Base-by-base conservation (phyloP, 805 yeast genomes). In the Candida schatavii region DNA sequence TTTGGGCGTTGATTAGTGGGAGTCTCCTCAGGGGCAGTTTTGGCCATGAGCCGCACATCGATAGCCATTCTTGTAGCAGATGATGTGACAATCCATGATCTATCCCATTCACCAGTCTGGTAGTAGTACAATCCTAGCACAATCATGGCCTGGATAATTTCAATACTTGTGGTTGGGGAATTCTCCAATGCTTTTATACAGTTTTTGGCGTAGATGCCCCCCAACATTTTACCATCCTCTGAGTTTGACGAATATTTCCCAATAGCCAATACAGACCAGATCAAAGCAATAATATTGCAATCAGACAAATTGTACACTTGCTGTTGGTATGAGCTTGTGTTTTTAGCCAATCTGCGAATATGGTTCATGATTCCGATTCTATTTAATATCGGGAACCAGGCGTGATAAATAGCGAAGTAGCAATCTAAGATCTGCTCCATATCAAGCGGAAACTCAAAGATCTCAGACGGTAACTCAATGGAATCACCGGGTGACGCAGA, bases 301-400 rank as follows among this genome's bases (percentile, higher is more conserved):
- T 37, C 40, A 33, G 41, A 37, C 14, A 40, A 27, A 17, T 41
- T 22, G 11, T 23, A 23, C 15, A 15, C 11, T 7, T 31, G 15
- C 19, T 31, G 35, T 9, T 19, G 26, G 27, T 35, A 22, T 3
- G 22, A 22, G 6, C 5, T 18, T 5, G 41, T 3, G 5, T 15
- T 22, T 20, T 26, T 21, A 9, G 17, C 21, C 13, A 36, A 22
- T 6, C 21, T 13, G 11, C 25, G 39, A 18, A 36, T 15, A 5
- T 18, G 48, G 21, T 47, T 45, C 6, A 54, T 48, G 10, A 54
- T 40, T 4, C 42, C 41, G 4, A 49, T 29, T 20, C 57, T 35
- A 37, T 55, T 54, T 17, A 55, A 40, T 56, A 55, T 54, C 9
- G 60, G 60, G 25, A 54, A 40, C 52, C 51, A 52, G 13, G 56